A percentile compares a stretch with the other conserved stretches of the same genome.
These are phyloP conservation scores for Albugo laibachii DNA, from an alignment of 352 stramenopile species.

Conservation along the genomic window DNA sequence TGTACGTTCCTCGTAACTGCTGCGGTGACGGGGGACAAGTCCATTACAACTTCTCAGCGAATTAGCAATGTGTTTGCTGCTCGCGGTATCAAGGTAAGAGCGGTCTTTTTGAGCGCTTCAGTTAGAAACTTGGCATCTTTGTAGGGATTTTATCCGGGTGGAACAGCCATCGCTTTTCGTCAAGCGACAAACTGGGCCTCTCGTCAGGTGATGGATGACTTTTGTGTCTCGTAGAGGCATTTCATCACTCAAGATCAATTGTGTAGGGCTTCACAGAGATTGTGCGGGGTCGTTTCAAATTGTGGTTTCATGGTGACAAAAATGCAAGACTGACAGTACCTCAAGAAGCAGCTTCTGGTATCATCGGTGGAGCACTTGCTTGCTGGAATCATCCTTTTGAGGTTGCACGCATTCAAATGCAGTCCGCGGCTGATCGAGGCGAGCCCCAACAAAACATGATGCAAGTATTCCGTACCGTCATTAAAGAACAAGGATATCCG, in stretches of 20 bases:
- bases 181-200: slow-evolving; percentile 85
- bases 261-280: slow-evolving; percentile 75
- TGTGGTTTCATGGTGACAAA: slow-evolving; percentile 57
- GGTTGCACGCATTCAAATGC: slow-evolving; percentile 84
- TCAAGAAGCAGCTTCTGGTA: slow-evolving; percentile 70
- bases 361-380: slow-evolving; percentile 65
- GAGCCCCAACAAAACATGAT: slow-evolving; percentile 82
- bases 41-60: slow-evolving; percentile 64
- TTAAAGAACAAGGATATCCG: slow-evolving; percentile 61
- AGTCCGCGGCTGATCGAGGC: slow-evolving; percentile 70
- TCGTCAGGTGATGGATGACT: slow-evolving; percentile 16
- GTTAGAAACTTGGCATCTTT: not conserved
- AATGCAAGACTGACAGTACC: slow-evolving; percentile 77
- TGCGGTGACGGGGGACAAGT: slow-evolving; percentile 79
- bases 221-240: not conserved
- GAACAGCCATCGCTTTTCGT: slow-evolving; percentile 79
- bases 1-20: slow-evolving; percentile 83
- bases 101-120: not conserved
- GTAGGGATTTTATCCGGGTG: slow-evolving; percentile 76
- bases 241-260: slow-evolving; percentile 1
- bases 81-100: slow-evolving; percentile 45
- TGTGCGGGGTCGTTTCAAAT: slow-evolving; percentile 68
- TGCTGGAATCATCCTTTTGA: slow-evolving; percentile 89
- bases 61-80: slow-evolving; percentile 69
- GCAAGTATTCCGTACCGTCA: slow-evolving; percentile 71